Evolutionary conservation across 148 eudicot genomes (phyloP).

Genomic region (Cornus florida): DNA sequence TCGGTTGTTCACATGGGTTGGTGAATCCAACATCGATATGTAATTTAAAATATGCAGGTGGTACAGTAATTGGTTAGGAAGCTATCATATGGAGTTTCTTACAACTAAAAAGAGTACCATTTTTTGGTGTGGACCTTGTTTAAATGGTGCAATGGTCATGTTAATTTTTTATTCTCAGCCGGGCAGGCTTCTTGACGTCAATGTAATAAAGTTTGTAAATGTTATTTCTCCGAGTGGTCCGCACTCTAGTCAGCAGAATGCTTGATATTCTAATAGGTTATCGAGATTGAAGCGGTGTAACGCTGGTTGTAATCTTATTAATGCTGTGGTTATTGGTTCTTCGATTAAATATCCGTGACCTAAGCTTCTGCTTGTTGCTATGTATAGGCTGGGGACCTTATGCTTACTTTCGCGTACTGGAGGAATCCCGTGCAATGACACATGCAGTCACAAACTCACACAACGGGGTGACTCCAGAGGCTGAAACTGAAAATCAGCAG

Average conservation of each 20-base stretch:
- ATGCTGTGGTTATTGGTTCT: neutral
- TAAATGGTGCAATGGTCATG: neutral
- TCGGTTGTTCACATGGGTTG: neutral
- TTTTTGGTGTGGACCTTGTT: neutral
- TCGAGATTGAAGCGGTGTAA: neutral
- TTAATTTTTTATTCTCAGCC: neutral
- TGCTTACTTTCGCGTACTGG: slow-evolving; percentile 24
- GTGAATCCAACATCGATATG: neutral
- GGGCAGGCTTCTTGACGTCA: neutral
- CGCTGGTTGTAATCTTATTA: neutral
- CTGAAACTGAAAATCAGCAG: slow-evolving; percentile 11
- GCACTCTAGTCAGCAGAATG: neutral
- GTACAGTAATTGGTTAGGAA: neutral
- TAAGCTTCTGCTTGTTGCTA: neutral
- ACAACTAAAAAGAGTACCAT: neutral
- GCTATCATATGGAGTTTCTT: neutral
- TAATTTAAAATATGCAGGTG: neutral
- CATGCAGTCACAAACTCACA: slow-evolving; percentile 5
- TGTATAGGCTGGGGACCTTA: slow-evolving; percentile 32
- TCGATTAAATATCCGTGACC: neutral
- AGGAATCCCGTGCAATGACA: slow-evolving; percentile 20
- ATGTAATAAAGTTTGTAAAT: neutral
- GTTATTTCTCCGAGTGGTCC: neutral
- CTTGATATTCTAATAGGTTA: neutral
- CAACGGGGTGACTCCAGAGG: slow-evolving; percentile 2